phyloP scores from a whole-genome alignment of 2,329 filamentous ascomycete genomes.

The Hypoxylon sp. region DNA sequence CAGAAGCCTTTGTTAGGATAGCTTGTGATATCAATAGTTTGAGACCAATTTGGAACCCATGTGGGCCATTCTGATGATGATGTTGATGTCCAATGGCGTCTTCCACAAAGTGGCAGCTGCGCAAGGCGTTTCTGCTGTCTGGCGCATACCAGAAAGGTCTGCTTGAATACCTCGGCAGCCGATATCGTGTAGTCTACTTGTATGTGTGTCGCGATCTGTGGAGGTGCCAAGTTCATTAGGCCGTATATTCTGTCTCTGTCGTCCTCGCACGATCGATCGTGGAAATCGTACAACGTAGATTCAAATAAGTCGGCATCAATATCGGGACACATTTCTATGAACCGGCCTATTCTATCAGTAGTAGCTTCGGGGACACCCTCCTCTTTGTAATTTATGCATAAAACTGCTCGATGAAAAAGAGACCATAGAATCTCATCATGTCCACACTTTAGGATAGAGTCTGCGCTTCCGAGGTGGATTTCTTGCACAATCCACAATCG shows the following conservation, averaged over 20 bases:
- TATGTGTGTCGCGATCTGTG: conserved; percentile 10
- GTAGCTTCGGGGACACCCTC: neutral
- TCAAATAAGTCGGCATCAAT: neutral
- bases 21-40: neutral
- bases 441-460: conserved; percentile 40
- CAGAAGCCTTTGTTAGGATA: conserved; percentile 10
- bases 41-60: conserved; percentile 43
- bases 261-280: conserved; percentile 21
- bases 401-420: conserved; percentile 33
- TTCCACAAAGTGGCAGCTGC: conserved; percentile 15
- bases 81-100: neutral
- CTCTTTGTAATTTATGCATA: conserved; percentile 6
- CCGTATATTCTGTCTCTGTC: conserved; percentile 44
- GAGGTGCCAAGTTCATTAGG: conserved; percentile 23
- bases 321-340: neutral
- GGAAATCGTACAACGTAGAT: neutral
- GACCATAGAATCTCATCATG: conserved; percentile 36
- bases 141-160: conserved; percentile 26
- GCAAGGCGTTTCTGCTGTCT: conserved; percentile 1
- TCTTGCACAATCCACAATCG: conserved; percentile 47
- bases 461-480: conserved; percentile 32
- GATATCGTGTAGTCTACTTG: conserved; percentile 30
- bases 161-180: conserved; percentile 17
- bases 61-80: conserved; percentile 22
- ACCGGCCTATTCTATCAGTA: neutral